phyloP scores from a whole-genome alignment of 108 stramenopile species.

The Nannochloropsis oceanica region DNA sequence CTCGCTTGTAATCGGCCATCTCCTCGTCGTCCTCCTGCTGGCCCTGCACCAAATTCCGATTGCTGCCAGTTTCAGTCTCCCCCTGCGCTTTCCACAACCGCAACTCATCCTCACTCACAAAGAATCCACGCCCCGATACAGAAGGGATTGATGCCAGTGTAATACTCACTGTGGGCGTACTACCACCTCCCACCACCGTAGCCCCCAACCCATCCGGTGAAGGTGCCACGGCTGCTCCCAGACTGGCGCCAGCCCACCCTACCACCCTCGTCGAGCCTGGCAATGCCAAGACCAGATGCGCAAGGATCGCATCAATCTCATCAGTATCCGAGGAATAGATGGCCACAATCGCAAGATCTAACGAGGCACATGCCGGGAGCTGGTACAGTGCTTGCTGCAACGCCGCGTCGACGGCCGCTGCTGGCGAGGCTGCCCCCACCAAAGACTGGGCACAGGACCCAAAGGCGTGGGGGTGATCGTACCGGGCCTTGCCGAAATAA shows the following conservation, averaged over 20 bases:
- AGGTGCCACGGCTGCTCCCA: background rate
- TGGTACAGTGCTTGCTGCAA: background rate
- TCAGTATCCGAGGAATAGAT: background rate
- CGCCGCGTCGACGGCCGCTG: background rate
- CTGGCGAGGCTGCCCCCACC: background rate
- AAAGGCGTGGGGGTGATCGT: background rate
- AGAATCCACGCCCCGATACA: background rate
- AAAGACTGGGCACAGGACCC: background rate
- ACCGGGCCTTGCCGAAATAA: background rate
- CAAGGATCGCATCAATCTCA: background rate
- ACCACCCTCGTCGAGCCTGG: background rate
- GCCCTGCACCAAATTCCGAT: background rate
- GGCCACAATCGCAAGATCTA: background rate
- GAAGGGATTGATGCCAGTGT: background rate
- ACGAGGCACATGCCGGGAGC: background rate
- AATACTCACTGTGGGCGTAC: background rate
- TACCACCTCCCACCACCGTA: background rate
- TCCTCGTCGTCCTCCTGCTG: background rate
- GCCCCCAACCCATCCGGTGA: background rate
- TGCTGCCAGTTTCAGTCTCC: background rate
- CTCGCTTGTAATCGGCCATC: background rate
- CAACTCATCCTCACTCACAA: background rate
- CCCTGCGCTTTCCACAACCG: background rate
- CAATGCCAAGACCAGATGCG: background rate
- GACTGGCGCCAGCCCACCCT: background rate